A percentile compares a stretch with the other conserved stretches of the same genome.
These are phyloP conservation scores for Hylodesmum podocarpum DNA, from an alignment of 306 rosid genomes.

Conservation along the genomic window DNA sequence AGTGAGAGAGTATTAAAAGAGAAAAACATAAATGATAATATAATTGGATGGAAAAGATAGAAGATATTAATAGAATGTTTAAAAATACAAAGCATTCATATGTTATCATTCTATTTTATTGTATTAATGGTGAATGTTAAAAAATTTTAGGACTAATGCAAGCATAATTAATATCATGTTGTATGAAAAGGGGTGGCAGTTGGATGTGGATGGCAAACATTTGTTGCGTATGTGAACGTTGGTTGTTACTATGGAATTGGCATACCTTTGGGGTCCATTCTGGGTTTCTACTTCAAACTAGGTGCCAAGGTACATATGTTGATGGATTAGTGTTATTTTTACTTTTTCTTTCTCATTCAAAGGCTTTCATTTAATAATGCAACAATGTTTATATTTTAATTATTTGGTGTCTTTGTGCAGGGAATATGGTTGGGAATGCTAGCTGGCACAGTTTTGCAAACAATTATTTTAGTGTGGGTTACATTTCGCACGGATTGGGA, in stretches of 20 bases:
- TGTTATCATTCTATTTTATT: too few relatives aligned
- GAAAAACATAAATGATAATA: too few relatives aligned
- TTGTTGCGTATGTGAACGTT: conserved; percentile 80
- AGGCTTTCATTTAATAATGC: background rate
- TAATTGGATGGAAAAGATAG: too few relatives aligned
- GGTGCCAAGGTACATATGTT: conserved; percentile 73
- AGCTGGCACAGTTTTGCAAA: conserved; percentile 63
- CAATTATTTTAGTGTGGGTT: conserved; percentile 57
- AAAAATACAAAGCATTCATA: too few relatives aligned
- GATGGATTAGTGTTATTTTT: background rate
- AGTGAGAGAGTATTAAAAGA: too few relatives aligned
- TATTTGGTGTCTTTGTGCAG: conserved; percentile 27
- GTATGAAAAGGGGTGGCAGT: conserved; percentile 79
- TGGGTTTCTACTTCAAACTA: conserved; percentile 71
- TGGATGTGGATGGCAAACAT: conserved; percentile 96
- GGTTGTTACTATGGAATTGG: conserved; percentile 74
- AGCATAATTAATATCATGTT: background rate
- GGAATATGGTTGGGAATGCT: conserved; percentile 88
- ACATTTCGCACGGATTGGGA: conserved; percentile 72
- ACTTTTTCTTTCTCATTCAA: background rate
- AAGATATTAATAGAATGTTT: too few relatives aligned
- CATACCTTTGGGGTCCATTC: conserved; percentile 65
- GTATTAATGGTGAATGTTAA: background rate
- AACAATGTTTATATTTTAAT: background rate
- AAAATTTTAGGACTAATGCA: background rate